Base-by-base conservation (phyloP, 352 stramenopile genomes). In the Globisporangium yorkense region DNA sequence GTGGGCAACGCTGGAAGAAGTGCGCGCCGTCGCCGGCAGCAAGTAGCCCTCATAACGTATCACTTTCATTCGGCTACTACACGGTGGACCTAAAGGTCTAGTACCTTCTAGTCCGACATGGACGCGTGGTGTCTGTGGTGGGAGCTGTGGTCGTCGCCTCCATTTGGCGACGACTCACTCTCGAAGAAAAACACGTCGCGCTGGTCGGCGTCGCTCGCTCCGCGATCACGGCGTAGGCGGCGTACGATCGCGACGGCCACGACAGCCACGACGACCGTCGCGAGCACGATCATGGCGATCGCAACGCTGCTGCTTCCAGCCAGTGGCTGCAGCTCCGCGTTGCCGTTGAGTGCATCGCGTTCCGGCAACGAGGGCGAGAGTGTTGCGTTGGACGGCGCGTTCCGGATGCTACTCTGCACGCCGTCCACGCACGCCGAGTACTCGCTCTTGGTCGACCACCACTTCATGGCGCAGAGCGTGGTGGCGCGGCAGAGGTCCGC, bases 381-480 rank as follows among this genome's bases (percentile, higher is more conserved):
- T n/a, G 46, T 31, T 12, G 56, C 27, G 2, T n/a, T 4, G 0
- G 13, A 4, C 3, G n/a, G 12, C 0, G 40, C 29, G 12, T 20
- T 40, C 15, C n/a, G n/a, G 21, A 55, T 55, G 49, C 29, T 57
- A 13, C 40, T 46, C 50, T 62, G 40, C 24, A 51, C 49, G 16
- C 29, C 31, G 56, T 71, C 72, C 5, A 90, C 59, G 56, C 85
- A 94, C 9, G 77, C 75, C 27, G 82, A 63, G 65, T 73, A 91
- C 65, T 93, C 73, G 10, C 57, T 63, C 49, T 77, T 73, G 1
- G 80, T 91, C 18, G 76, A 75, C 80, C 82, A 93, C 84, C 84
- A 94, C 51, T 85, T 83, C 12, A 90, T 54, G 1, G 80, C 81
- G 45, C 84, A 94, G 33, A 88, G 58, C 51, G 74, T 80, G 29